Conservation (phyloP, 73 alveolate species). For the Breviolum minutum region DNA sequence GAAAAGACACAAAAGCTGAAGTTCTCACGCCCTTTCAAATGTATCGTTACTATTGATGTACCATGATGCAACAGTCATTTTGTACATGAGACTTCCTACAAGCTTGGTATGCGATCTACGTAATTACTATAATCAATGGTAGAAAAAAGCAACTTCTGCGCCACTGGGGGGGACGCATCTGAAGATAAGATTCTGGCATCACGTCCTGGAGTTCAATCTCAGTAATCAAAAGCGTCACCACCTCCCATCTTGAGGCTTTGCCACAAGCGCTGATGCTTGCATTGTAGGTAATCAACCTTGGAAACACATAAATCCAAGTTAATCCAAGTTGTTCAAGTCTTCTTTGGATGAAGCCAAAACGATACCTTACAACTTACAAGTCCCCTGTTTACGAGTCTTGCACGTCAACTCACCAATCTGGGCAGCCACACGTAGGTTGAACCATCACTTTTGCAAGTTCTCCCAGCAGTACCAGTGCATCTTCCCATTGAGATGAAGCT, state of each 20-base stretch:
- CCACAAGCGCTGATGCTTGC: constrained; percentile 45
- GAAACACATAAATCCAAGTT: neutral
- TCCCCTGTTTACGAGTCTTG: neutral
- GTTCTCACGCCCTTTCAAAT: too few relatives aligned
- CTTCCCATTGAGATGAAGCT: constrained; percentile 23
- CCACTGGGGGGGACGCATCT: too few relatives aligned
- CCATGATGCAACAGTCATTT: too few relatives aligned
- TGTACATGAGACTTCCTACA: too few relatives aligned
- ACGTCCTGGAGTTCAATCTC: neutral
- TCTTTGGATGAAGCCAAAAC: neutral
- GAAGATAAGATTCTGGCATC: neutral
- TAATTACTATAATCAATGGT: too few relatives aligned
- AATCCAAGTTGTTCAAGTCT: neutral
- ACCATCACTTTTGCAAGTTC: neutral
- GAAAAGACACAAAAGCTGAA: too few relatives aligned
- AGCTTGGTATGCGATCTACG: too few relatives aligned
- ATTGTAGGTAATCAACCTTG: constrained; percentile 37
- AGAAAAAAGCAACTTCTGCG: too few relatives aligned
- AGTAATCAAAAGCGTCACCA: neutral
- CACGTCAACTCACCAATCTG: neutral
- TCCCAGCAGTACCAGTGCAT: neutral
- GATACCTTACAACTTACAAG: neutral
- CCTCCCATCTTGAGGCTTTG: constrained; percentile 5
- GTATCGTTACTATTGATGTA: too few relatives aligned
- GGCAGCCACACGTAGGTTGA: neutral